phyloP scores from a whole-genome alignment of 495 filamentous ascomycete genomes.

The Chaetomidium leptoderma region DNA sequence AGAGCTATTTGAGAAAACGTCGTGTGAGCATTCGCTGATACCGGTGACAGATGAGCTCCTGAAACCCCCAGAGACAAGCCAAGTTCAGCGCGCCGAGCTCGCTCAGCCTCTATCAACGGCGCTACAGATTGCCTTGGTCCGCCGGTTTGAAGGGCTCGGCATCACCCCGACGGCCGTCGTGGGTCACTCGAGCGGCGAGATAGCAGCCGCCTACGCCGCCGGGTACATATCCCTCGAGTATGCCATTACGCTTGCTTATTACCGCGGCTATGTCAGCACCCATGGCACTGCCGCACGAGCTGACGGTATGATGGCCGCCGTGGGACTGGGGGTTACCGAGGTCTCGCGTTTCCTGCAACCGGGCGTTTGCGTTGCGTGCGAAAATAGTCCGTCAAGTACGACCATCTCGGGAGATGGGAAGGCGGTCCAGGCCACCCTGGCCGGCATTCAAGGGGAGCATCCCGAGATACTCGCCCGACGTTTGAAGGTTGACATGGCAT shows the following conservation, averaged over 20 bases:
- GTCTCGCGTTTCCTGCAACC: not conserved
- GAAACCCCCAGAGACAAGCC: not conserved
- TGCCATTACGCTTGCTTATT: not conserved
- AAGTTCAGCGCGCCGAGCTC: not conserved
- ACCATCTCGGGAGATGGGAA: not conserved
- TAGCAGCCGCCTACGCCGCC: not conserved
- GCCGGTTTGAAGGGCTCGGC: not conserved
- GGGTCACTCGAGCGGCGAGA: slow-evolving; percentile 3
- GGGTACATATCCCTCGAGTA: slow-evolving; percentile 1
- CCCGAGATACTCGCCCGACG: not conserved
- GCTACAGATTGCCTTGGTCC: not conserved
- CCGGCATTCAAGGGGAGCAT: not conserved
- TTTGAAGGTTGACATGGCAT: not conserved
- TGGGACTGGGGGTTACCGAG: not conserved
- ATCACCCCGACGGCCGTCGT: not conserved
- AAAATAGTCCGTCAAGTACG: slow-evolving; percentile 3
- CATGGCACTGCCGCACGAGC: not conserved
- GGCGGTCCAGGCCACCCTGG: not conserved
- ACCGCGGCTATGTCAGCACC: not conserved
- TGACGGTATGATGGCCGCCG: not conserved
- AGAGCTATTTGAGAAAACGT: not conserved
- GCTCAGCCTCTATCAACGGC: not conserved
- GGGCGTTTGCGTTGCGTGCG: not conserved
- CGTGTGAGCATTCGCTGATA: too few relatives aligned
- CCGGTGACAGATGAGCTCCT: not conserved